A percentile compares a stretch with the other conserved stretches of the same genome.
phyloP scores from a whole-genome alignment of 139 green algal genomes.

The Tetradesmus lagerheimii region DNA sequence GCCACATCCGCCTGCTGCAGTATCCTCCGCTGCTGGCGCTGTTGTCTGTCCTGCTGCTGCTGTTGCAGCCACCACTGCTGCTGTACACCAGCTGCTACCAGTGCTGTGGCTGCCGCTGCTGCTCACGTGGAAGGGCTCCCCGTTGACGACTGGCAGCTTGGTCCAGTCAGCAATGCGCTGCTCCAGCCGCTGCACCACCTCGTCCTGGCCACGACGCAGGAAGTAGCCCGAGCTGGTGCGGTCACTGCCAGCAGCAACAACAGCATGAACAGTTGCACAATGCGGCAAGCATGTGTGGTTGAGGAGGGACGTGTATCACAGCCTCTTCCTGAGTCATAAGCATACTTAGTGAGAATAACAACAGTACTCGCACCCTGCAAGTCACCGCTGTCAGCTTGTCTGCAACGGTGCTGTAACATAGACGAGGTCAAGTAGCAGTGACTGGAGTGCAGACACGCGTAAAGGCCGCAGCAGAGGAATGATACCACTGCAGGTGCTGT shows the following conservation, averaged over 20 bases:
- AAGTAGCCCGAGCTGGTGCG: slow-evolving; percentile 40
- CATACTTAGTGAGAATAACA: too few relatives aligned
- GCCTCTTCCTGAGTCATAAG: too few relatives aligned
- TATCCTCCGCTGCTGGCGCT: background rate
- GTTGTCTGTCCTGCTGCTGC: background rate
- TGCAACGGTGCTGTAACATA: too few relatives aligned
- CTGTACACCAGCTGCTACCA: background rate
- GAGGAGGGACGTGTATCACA: too few relatives aligned
- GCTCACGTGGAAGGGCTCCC: slow-evolving; percentile 41
- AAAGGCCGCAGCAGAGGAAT: background rate
- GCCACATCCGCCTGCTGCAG: background rate
- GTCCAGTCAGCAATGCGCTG: slow-evolving; percentile 42
- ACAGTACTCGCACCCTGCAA: too few relatives aligned
- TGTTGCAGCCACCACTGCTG: background rate
- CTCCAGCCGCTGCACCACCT: slow-evolving; percentile 23
- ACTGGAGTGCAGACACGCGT: background rate
- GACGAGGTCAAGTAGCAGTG: background rate
- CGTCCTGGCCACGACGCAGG: slow-evolving; percentile 7
- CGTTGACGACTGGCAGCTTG: slow-evolving; percentile 34
- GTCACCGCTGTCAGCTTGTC: too few relatives aligned
- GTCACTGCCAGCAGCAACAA: background rate
- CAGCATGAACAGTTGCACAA: background rate
- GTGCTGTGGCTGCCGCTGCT: too few relatives aligned
- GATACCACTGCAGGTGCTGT: background rate
- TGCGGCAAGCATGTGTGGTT: too few relatives aligned